These are phyloP conservation scores for Leishmania martiniquensis DNA, from an alignment of 208 protist species.

Conservation along the genomic window DNA sequence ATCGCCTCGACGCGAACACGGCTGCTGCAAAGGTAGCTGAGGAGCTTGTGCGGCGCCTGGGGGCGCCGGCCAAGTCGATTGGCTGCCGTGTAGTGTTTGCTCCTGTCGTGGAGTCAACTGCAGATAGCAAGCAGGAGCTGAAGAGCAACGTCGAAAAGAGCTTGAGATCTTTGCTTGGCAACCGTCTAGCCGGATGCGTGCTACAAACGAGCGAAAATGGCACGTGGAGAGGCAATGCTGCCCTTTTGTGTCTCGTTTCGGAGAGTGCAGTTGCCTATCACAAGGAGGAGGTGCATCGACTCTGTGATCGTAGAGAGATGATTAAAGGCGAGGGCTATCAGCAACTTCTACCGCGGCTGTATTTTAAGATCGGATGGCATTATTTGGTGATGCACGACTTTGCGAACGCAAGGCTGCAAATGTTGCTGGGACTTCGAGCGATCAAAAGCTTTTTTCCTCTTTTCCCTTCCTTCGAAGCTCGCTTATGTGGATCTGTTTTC, in stretches of 20 bases:
- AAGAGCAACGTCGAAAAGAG: constrained; percentile 19
- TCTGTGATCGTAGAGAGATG: constrained; percentile 20
- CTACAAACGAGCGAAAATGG: constrained; percentile 24
- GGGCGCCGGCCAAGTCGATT: constrained; percentile 4
- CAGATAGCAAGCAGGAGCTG: constrained; percentile 5
- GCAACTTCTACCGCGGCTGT: constrained; percentile 25
- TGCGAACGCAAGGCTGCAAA: constrained; percentile 35
- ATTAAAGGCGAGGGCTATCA: not conserved
- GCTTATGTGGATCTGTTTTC: constrained; percentile 55
- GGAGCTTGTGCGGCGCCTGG: constrained; percentile 26
- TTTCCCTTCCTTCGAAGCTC: constrained; percentile 46
- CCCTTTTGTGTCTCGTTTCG: constrained; percentile 19
- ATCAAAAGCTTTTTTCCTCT: constrained; percentile 35
- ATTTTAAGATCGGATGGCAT: constrained; percentile 74
- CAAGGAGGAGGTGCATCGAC: constrained; percentile 28
- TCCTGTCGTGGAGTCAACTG: constrained; percentile 8
- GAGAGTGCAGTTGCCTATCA: constrained; percentile 26
- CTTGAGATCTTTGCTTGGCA: constrained; percentile 23
- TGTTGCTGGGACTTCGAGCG: constrained; percentile 42
- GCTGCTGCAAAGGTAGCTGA: constrained; percentile 10
- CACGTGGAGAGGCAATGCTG: constrained; percentile 23
- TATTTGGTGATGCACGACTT: constrained; percentile 54
- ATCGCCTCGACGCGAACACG: constrained; percentile 4
- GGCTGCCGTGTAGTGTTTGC: constrained; percentile 31
- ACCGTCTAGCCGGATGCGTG: constrained; percentile 23